A percentile compares a stretch with the other conserved stretches of the same genome.
These are phyloP conservation scores for Uronychia binucleata DNA, from an alignment of 73 alveolate species.

Conservation along the genomic window DNA sequence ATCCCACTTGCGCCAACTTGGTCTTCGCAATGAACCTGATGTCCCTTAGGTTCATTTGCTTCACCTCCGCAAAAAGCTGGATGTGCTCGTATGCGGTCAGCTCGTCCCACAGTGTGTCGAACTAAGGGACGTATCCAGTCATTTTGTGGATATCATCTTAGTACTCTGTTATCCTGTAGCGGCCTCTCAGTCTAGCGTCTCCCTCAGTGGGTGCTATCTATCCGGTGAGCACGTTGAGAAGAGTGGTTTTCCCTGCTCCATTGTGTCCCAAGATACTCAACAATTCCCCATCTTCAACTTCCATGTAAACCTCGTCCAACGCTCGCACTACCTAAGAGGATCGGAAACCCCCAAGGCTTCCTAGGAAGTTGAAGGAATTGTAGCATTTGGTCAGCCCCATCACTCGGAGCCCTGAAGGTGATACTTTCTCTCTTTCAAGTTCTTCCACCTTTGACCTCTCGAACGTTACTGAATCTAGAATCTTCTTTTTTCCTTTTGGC, in stretches of 20 bases:
- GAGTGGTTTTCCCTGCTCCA: slow-evolving; percentile 90
- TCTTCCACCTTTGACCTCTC: slow-evolving; percentile 10
- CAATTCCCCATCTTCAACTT: slow-evolving; percentile 53
- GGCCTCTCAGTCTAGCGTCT: slow-evolving; percentile 17
- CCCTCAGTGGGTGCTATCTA: slow-evolving; percentile 48
- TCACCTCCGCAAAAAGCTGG: slow-evolving; percentile 46
- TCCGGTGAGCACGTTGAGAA: slow-evolving; percentile 77
- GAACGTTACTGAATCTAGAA: background rate
- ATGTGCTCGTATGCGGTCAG: slow-evolving; percentile 72
- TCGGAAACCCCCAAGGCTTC: too few relatives aligned
- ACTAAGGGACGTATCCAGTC: slow-evolving; percentile 70
- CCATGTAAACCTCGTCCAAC: slow-evolving; percentile 49
- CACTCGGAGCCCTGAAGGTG: slow-evolving; percentile 21
- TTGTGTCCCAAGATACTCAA: slow-evolving; percentile 81
- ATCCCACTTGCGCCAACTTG: slow-evolving; percentile 29
- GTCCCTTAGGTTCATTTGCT: slow-evolving; percentile 28
- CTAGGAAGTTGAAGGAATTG: slow-evolving; percentile 7
- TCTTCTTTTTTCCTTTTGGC: background rate
- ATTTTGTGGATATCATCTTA: slow-evolving; percentile 43
- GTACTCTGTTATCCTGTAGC: slow-evolving; percentile 10
- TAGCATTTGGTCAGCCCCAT: slow-evolving; percentile 27
- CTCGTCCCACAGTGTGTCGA: slow-evolving; percentile 68
- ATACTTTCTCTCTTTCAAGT: slow-evolving; percentile 4
- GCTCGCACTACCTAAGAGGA: slow-evolving; percentile 47
- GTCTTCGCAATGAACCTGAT: slow-evolving; percentile 25